Conservation (phyloP, 768 basidiomycete genomes). For the Omphalotus guepiniiformis region DNA sequence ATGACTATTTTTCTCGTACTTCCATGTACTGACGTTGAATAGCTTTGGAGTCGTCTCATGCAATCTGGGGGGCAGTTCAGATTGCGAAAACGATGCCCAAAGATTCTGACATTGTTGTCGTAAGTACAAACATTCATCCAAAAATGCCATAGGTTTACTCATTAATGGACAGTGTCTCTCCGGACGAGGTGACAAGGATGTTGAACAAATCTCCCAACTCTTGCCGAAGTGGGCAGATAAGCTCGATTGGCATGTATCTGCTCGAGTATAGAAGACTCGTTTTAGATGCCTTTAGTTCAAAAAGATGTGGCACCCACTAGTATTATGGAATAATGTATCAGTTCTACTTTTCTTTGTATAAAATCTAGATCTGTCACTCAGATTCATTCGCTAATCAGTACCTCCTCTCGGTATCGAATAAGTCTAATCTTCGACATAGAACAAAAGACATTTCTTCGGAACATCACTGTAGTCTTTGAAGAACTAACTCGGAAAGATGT, state of each 20-base stretch:
- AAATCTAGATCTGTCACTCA: too few relatives aligned
- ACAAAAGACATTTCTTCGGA: too few relatives aligned
- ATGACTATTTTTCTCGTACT: not conserved
- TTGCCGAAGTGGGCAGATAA: conserved; percentile 94
- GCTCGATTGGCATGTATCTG: conserved; percentile 85
- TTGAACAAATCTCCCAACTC: conserved; percentile 91
- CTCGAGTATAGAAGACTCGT: conserved; percentile 15
- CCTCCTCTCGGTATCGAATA: too few relatives aligned
- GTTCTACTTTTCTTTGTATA: too few relatives aligned
- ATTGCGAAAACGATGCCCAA: conserved; percentile 81
- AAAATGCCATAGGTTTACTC: not conserved
- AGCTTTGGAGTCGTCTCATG: conserved; percentile 96
- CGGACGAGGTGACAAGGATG: conserved; percentile 97
- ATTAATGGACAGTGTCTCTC: conserved; percentile 67
- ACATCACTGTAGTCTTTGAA: too few relatives aligned
- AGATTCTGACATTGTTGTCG: conserved; percentile 86
- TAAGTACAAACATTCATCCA: conserved; percentile 39
- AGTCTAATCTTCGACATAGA: too few relatives aligned
- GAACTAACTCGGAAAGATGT: too few relatives aligned
- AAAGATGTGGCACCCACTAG: too few relatives aligned
- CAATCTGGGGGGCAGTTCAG: conserved; percentile 87
- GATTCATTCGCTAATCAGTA: too few relatives aligned
- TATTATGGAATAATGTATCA: too few relatives aligned
- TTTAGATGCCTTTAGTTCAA: too few relatives aligned
- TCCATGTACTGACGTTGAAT: conserved; percentile 1